These are phyloP conservation scores for Sergeia podlipaevii DNA, from an alignment of 208 protist genomes.

Conservation along the genomic window DNA sequence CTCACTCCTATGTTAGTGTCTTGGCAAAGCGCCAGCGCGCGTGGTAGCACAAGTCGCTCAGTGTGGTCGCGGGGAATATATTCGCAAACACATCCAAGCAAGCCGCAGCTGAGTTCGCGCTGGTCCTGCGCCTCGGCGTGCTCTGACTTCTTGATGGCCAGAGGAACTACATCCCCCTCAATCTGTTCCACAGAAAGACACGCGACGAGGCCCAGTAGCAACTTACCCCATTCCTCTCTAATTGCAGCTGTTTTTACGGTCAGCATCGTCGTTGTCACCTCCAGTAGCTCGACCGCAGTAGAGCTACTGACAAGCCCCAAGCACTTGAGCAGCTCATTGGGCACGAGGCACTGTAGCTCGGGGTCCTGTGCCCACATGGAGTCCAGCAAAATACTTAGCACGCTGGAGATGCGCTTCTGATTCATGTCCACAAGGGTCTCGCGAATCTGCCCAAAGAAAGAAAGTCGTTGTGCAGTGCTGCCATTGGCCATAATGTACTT, in stretches of 20 bases:
- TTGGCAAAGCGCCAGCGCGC: conserved; percentile 83
- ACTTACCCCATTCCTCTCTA: conserved; percentile 72
- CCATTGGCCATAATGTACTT: conserved; percentile 90
- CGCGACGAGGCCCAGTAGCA: conserved; percentile 63
- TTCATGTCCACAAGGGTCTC: conserved; percentile 53
- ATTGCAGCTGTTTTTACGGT: conserved; percentile 75
- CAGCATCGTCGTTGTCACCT: conserved; percentile 86
- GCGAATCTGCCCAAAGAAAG: conserved; percentile 66
- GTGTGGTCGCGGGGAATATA: conserved; percentile 49
- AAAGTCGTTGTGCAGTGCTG: conserved; percentile 82
- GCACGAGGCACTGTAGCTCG: conserved; percentile 83
- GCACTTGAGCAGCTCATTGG: conserved; percentile 48
- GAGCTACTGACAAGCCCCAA: conserved; percentile 51
- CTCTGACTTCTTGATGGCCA: conserved; percentile 79
- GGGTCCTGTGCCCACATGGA: conserved; percentile 88
- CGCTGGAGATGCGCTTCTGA: conserved; percentile 49
- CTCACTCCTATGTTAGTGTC: conserved; percentile 89
- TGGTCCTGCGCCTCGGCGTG: conserved; percentile 86
- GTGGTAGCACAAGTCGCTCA: conserved; percentile 60
- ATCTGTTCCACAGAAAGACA: conserved; percentile 55
- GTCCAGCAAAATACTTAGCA: conserved; percentile 75
- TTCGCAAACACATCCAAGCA: conserved; percentile 71
- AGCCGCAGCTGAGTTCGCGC: conserved; percentile 83
- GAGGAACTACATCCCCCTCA: conserved; percentile 58
- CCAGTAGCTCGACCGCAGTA: conserved; percentile 57